Base-by-base conservation (phyloP, 192 early-diverging fungal species). In the Geranomyces variabilis region DNA sequence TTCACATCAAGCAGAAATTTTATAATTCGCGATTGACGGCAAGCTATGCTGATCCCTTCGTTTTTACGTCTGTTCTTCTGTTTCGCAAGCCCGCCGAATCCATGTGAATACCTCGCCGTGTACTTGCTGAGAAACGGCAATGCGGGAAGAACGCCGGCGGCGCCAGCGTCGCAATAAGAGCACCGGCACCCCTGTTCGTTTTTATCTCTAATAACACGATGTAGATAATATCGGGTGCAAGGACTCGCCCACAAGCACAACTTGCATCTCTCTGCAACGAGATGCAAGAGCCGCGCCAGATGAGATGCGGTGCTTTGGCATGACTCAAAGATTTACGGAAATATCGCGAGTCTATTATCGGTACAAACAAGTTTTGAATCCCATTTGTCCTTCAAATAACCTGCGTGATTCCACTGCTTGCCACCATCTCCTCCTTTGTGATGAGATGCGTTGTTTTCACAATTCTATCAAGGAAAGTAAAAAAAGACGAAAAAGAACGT, bases 371-470 rank as follows among this genome's bases (percentile, higher is more conserved):
- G n/a, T n/a, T n/a, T n/a, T n/a, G n/a, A n/a, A n/a, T n/a, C n/a
- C n/a, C n/a, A n/a, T n/a, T n/a, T n/a, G n/a, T n/a, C n/a, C n/a
- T 53, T 67, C 48, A 80, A 28, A 76, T 59, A 21, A 65, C 69
- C 51, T 76, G 47, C 63, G 75, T 77, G 49, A 82, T 75, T 29
- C 70, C 70, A 44, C 61, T 72, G 33, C 62, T 68, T 10, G 78
- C 55, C n/a, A 86, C 80, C 84, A 86, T 86, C 67, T 83, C 84
- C 73, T 86, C 85, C 74, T 86, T 86, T 29, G 79, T 74, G 62
- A 86, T 86, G 63, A 84, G 57, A 73, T 84, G 82, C 22, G 77
- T 80, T 7, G 95, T 98, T 86, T 98, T 98, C 63, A 93, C 95
- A 59, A 99, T 93, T 4, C 70, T 72, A n/a, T n/a, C n/a, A n/a